Conservation (phyloP, 164 flowering plant species). For the Nymphaea thermarum region DNA sequence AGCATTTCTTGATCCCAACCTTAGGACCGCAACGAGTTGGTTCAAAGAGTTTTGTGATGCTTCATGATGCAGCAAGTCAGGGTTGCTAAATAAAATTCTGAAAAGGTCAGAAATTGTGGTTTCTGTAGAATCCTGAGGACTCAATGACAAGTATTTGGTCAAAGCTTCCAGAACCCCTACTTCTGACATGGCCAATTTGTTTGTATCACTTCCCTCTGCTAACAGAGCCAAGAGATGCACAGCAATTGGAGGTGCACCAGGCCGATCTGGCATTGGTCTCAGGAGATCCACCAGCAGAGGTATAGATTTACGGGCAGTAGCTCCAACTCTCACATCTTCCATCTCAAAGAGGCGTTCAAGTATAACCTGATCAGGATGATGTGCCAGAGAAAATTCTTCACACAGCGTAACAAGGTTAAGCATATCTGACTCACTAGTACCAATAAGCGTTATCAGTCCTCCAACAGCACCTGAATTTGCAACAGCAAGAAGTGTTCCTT, state of each 20-base stretch:
- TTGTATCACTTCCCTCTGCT: constrained; percentile 70
- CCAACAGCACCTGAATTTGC: constrained; percentile 79
- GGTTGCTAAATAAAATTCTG: constrained; percentile 55
- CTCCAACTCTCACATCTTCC: constrained; percentile 64
- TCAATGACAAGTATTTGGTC: constrained; percentile 62
- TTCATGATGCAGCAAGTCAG: constrained; percentile 54
- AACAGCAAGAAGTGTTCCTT: constrained; percentile 44
- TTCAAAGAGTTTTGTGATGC: constrained; percentile 52
- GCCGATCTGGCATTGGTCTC: constrained; percentile 81
- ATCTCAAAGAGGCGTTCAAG: constrained; percentile 60
- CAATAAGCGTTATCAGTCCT: constrained; percentile 53
- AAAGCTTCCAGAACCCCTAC: constrained; percentile 84
- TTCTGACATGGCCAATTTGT: constrained; percentile 76
- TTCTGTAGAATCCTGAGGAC: constrained; percentile 78
- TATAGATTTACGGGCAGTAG: constrained; percentile 64
- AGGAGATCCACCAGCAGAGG: constrained; percentile 74
- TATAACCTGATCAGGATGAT: constrained; percentile 60
- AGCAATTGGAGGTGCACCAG: constrained; percentile 70
- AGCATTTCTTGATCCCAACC: constrained; percentile 65
- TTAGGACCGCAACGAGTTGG: constrained; percentile 76
- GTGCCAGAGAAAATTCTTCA: constrained; percentile 53
- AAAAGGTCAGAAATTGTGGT: constrained; percentile 49
- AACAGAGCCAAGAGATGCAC: constrained; percentile 51
- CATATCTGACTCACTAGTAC: constrained; percentile 55
- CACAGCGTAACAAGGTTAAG: constrained; percentile 56